Evolutionary conservation across 306 rosid species (phyloP).

Genomic region (Albizia julibrissin): DNA sequence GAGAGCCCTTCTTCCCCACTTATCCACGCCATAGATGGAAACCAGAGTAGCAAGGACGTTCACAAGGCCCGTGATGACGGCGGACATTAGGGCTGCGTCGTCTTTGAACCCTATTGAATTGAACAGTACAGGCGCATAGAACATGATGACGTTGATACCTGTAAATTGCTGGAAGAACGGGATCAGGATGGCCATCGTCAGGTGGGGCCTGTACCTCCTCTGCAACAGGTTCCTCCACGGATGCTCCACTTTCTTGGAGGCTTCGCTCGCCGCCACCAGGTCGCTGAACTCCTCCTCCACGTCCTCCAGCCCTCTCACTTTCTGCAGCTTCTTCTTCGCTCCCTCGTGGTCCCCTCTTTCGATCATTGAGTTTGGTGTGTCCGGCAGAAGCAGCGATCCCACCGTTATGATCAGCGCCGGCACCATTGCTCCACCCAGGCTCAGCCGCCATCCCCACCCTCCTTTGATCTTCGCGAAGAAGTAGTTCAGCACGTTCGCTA

Average conservation of each 20-base stretch:
- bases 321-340: conserved; percentile 53
- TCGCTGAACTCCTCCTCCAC: conserved; percentile 79
- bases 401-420: conserved; percentile 75
- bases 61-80: conserved; percentile 84
- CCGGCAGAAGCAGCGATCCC: conserved; percentile 73
- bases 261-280: conserved; percentile 71
- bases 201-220: conserved; percentile 83
- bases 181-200: conserved; percentile 62
- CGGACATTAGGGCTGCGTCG: conserved; percentile 81
- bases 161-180: conserved; percentile 92
- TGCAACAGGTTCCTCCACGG: conserved; percentile 74
- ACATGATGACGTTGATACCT: conserved; percentile 91
- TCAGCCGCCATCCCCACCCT: conserved; percentile 98
- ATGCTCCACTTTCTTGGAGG: conserved; percentile 56
- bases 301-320: conserved; percentile 58
- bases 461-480: conserved; percentile 88
- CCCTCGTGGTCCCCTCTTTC: conserved; percentile 67
- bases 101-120: conserved; percentile 69
- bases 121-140: conserved; percentile 83
- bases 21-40: conserved; percentile 86
- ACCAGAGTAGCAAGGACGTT: conserved; percentile 69
- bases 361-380: conserved; percentile 90
- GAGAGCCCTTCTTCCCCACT: conserved; percentile 86
- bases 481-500: conserved; percentile 80
- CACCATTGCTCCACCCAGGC: conserved; percentile 88